phyloP scores from a whole-genome alignment of 1,284 basidiomycete species.

The Ustilago hordei region DNA sequence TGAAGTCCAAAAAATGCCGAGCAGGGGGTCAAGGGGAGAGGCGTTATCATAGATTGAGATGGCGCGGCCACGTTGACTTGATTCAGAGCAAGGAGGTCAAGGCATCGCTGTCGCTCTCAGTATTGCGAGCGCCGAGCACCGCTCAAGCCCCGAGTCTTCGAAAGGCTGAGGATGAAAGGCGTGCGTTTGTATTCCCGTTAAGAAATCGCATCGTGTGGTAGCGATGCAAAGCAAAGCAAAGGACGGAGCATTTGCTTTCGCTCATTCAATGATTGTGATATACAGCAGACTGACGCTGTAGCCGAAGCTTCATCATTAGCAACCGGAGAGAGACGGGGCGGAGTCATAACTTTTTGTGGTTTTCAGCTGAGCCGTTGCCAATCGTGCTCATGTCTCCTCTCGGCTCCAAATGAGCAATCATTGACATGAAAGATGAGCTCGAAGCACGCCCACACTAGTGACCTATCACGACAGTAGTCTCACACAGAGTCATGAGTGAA shows the following conservation, averaged over 20 bases:
- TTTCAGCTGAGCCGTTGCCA: not conserved
- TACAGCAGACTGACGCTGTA: not conserved
- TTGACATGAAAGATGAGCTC: not conserved
- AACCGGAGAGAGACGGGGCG: not conserved
- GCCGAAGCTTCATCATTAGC: conserved; percentile 11
- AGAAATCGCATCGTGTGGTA: not conserved
- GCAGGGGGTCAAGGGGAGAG: too few relatives aligned
- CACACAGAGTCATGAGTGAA: not conserved
- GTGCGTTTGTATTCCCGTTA: not conserved
- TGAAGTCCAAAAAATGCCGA: not conserved
- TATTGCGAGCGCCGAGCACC: not conserved
- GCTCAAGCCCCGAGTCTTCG: not conserved
- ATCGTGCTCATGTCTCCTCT: conserved; percentile 2
- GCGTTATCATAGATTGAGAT: not conserved
- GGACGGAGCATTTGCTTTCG: not conserved
- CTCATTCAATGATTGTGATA: not conserved
- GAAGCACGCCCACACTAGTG: conserved; percentile 1
- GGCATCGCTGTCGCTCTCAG: not conserved
- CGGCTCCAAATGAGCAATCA: not conserved
- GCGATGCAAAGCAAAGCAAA: not conserved
- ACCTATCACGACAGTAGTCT: conserved; percentile 7
- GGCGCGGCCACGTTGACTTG: conserved; percentile 3
- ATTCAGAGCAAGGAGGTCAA: not conserved
- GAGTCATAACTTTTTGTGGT: conserved; percentile 7
- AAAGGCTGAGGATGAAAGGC: not conserved